phyloP scores from a whole-genome alignment of 164 flowering plant genomes.

The Sextonia rubra region DNA sequence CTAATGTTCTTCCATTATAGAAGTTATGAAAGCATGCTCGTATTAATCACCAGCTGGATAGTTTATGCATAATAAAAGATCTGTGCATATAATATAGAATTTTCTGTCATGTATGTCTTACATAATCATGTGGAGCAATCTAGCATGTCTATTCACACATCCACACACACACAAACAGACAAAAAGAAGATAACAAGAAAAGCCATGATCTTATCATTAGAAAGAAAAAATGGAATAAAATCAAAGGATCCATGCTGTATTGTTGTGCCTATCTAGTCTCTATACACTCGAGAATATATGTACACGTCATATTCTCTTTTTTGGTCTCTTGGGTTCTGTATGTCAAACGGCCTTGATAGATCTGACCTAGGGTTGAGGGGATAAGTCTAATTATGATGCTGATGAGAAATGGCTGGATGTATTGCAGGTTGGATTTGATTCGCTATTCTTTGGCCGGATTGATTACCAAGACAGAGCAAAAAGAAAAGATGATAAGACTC shows the following conservation, averaged over 20 bases:
- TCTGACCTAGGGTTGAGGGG: no score
- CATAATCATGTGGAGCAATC: no score
- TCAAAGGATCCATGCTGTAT: neutral
- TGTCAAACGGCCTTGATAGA: neutral
- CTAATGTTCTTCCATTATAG: no score
- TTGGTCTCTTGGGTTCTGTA: neutral
- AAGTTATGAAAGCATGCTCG: no score
- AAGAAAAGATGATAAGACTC: conserved; percentile 65
- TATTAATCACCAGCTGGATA: no score
- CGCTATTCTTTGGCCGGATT: conserved; percentile 74
- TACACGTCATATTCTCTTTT: neutral
- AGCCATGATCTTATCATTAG: no score
- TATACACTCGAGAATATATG: no score
- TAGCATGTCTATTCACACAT: neutral
- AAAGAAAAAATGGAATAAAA: neutral
- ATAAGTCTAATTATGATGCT: no score
- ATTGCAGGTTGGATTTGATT: conserved; percentile 75
- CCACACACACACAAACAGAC: neutral
- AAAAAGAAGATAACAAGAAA: neutral
- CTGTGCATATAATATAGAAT: no score
- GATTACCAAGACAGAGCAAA: conserved; percentile 92
- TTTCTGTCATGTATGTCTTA: neutral
- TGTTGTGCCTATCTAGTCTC: neutral
- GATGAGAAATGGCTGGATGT: neutral
- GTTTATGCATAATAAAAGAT: no score